Evolutionary conservation across 169 alveolate genomes (phyloP), one percentile per base, ranked within the genome.

Genomic region (Eimeria sp.): DNA sequence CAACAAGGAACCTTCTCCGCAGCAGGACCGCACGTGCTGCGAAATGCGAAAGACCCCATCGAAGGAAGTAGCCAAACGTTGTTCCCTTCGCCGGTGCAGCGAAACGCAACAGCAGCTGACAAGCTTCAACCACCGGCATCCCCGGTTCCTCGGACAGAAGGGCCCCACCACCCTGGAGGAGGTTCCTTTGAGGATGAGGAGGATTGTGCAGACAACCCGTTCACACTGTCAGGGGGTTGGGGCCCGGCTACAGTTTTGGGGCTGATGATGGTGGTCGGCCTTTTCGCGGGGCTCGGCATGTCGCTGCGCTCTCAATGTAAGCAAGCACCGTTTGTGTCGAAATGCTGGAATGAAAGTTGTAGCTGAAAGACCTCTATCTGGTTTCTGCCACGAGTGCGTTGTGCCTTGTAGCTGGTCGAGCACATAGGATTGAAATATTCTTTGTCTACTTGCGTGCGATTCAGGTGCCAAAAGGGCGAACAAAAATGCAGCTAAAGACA

Each of bases 211-310:
- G 14, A 57, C 84, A 45, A 34, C 84, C 13, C 84, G 14, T 7
- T 5, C 30, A 45, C 84, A 4, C 22, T 11, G 43, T 78, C 88
- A 22, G 40, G 63, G 10, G 58, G 65, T 0, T 78, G 65, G 65
- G 88, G 65, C 3, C 67, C 88, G 40, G 88, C 88, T 25, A 43
- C 20, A 47, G 65, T 78, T 20, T 72, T 72, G 43, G 83, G 83
- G 22, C 27, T 72, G 27, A 34, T 72, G 47, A 7, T 72, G 54
- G 30, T 7, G 18, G 54, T 72, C 40, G 83, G 57, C 30, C 30
- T 72, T 4, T 30, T 18, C 54, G 83, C 40, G 27, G 51, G 54
- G 0, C 18, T 72, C 27, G n/a, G 47, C 27, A 18, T 72, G 10
- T 72, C 54, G 83, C 7, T 72, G 54, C 54, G 40, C 18, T 34